phyloP scores from a whole-genome alignment of 768 basidiomycete species.

The Cubamyces lactineus region DNA sequence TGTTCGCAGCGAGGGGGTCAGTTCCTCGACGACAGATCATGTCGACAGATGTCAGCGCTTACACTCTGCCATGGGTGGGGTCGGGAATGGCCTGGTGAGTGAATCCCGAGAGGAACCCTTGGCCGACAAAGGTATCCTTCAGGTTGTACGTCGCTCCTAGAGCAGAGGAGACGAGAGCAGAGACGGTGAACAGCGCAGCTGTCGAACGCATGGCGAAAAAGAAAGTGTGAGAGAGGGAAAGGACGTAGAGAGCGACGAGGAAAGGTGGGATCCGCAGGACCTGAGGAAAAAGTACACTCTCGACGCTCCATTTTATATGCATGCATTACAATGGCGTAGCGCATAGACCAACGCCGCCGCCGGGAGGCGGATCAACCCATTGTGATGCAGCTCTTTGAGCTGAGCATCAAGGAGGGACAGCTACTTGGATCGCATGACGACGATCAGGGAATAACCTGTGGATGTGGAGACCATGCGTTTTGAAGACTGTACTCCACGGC shows the following conservation, averaged over 20 bases:
- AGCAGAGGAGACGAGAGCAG: constrained; percentile 23
- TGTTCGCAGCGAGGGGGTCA: constrained; percentile 20
- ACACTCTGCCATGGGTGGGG: constrained; percentile 74
- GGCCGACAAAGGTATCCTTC: constrained; percentile 30
- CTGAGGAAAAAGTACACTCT: constrained; percentile 11
- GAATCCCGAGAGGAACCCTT: constrained; percentile 53
- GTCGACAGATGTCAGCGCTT: constrained; percentile 27
- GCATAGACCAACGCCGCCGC: neutral
- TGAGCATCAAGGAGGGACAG: neutral
- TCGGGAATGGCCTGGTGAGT: constrained; percentile 52
- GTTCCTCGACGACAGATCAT: neutral
- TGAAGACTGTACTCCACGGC: constrained; percentile 3
- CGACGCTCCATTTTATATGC: constrained; percentile 18
- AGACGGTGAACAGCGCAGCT: constrained; percentile 22
- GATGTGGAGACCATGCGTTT: constrained; percentile 11
- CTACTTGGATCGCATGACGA: constrained; percentile 4
- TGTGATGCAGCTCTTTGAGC: constrained; percentile 5
- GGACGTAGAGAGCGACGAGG: constrained; percentile 10
- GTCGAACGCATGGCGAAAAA: constrained; percentile 24
- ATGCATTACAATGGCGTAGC: constrained; percentile 8
- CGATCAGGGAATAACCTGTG: constrained; percentile 15
- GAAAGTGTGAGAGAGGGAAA: constrained; percentile 1
- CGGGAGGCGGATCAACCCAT: constrained; percentile 14
- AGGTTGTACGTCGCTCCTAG: constrained; percentile 30
- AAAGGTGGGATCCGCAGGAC: constrained; percentile 15